These are phyloP conservation scores for Mortierella sp. DNA, from an alignment of 371 early-diverging fungal species.

Conservation along the genomic window DNA sequence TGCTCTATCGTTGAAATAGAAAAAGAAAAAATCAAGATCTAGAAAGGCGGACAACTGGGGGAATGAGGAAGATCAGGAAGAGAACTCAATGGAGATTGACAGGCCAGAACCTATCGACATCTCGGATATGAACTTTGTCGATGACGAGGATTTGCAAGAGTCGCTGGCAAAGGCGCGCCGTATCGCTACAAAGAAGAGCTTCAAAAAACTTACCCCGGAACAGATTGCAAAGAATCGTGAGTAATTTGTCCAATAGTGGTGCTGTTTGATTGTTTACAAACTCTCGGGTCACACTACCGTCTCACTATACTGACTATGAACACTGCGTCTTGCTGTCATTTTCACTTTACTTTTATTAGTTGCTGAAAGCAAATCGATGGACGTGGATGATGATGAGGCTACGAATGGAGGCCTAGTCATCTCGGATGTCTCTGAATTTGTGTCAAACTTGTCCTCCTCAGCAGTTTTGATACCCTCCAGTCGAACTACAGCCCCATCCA, in stretches of 20 bases:
- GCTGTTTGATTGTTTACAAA: not conserved
- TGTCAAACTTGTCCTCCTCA: constrained; percentile 65
- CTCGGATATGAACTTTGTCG: constrained; percentile 83
- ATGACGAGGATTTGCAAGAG: constrained; percentile 93
- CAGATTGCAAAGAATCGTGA: constrained; percentile 61
- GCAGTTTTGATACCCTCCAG: constrained; percentile 40
- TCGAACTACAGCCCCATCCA: constrained; percentile 19
- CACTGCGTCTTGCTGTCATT: not conserved
- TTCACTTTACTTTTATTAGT: constrained; percentile 31
- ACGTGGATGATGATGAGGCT: constrained; percentile 24
- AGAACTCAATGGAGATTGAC: constrained; percentile 50
- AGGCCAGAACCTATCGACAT: constrained; percentile 48
- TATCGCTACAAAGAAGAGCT: constrained; percentile 63
- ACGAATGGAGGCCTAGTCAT: constrained; percentile 46
- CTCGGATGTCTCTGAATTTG: constrained; percentile 74
- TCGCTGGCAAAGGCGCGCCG: constrained; percentile 83
- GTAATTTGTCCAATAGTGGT: constrained; percentile 12
- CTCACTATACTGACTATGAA: not conserved
- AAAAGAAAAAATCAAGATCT: constrained; percentile 67
- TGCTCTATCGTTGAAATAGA: constrained; percentile 22
- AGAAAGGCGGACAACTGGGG: constrained; percentile 54
- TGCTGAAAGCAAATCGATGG: constrained; percentile 55
- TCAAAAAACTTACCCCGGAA: constrained; percentile 65
- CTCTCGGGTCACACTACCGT: constrained; percentile 6
- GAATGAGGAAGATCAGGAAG: constrained; percentile 54